Percentiles rank a stretch among this genome's conserved stretches.
Evolutionary conservation across 192 early-diverging fungal genomes (phyloP).

Genomic region (Bifiguratus adelaidae): DNA sequence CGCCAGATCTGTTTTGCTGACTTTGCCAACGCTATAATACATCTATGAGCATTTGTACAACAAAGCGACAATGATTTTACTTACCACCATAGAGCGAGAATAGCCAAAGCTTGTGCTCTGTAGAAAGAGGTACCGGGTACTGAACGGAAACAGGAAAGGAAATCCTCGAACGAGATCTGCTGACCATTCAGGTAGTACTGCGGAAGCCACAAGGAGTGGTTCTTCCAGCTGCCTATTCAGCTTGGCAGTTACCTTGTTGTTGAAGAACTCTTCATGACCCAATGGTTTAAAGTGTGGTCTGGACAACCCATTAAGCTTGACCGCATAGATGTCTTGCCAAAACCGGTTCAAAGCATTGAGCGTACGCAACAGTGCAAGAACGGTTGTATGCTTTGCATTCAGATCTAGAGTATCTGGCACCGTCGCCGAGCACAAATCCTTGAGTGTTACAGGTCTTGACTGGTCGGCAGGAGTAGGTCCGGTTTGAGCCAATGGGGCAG

Average conservation of each 20-base stretch:
- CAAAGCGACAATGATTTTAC: not conserved
- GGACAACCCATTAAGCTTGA: conserved; percentile 5
- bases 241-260: conserved; percentile 77
- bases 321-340: conserved; percentile 19
- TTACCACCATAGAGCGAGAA: conserved; percentile 54
- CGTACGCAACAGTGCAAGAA: conserved; percentile 26
- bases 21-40: conserved; percentile 31
- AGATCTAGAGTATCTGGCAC: conserved; percentile 14
- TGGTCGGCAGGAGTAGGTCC: conserved; percentile 10
- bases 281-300: conserved; percentile 10
- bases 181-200: conserved; percentile 71
- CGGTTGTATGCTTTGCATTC: conserved; percentile 12
- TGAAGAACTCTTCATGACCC: conserved; percentile 47
- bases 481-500: not conserved
- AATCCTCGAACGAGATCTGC: conserved; percentile 44
- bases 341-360: conserved; percentile 21
- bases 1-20: conserved; percentile 18
- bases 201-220: conserved; percentile 78
- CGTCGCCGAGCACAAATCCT: no score
- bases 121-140: conserved; percentile 64
- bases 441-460: no score
- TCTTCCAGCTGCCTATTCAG: conserved; percentile 80
- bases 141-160: conserved; percentile 79
- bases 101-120: conserved; percentile 85
- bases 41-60: not conserved